These are phyloP conservation scores for Fusarium sp. DNA, from an alignment of 2,329 filamentous ascomycete species.

Conservation along the genomic window DNA sequence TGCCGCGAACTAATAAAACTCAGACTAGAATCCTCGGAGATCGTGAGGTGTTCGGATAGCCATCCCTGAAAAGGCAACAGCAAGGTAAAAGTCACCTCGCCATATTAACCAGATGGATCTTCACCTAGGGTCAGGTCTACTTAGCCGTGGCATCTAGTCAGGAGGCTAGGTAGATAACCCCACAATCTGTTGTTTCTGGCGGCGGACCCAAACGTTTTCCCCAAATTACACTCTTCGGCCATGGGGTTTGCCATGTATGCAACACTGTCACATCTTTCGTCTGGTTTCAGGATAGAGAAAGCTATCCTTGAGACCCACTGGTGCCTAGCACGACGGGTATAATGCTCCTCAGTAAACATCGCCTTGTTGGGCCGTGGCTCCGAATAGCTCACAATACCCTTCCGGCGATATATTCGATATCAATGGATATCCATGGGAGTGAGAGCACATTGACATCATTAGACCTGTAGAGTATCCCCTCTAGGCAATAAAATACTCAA, in stretches of 20 bases:
- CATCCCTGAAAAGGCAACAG: constrained; percentile 24
- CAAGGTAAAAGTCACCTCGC: constrained; percentile 21
- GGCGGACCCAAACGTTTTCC: neutral
- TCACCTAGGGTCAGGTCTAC: constrained; percentile 14
- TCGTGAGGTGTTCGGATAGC: constrained; percentile 19
- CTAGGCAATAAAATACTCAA: neutral
- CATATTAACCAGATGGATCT: constrained; percentile 25
- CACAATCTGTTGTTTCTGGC: constrained; percentile 7
- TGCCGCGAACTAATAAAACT: constrained; percentile 17
- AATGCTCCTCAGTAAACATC: constrained; percentile 4
- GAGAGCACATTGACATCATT: neutral
- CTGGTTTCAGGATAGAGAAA: constrained; percentile 5
- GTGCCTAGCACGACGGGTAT: constrained; percentile 1
- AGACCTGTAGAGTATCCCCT: neutral
- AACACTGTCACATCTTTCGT: constrained; percentile 1
- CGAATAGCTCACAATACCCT: neutral
- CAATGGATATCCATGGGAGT: neutral
- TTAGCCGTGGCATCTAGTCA: constrained; percentile 31
- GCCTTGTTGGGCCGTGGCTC: constrained; percentile 14
- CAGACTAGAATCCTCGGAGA: constrained; percentile 13
- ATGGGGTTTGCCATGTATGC: neutral
- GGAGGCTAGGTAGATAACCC: constrained; percentile 1
- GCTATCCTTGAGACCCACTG: neutral
- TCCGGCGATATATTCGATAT: neutral
- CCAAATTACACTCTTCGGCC: constrained; percentile 11